Percentiles rank a stretch among this genome's conserved stretches.
phyloP scores from a whole-genome alignment of 768 basidiomycete species.

The Sarcomyxa edulis region DNA sequence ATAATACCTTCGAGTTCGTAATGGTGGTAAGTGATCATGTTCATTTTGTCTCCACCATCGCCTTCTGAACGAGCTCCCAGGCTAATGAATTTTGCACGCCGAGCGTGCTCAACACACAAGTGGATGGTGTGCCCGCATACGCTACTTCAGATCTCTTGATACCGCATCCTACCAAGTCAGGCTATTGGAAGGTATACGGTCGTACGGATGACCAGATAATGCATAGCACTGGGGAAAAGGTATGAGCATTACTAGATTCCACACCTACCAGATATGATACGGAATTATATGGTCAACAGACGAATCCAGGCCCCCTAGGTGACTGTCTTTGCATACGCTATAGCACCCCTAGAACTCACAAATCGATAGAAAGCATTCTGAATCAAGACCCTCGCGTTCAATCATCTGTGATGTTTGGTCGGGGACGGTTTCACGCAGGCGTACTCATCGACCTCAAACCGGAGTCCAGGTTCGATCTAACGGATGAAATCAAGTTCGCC shows the following conservation, averaged over 20 bases:
- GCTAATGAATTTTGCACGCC: conserved; percentile 14
- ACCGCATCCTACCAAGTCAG: conserved; percentile 35
- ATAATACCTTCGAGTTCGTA: conserved; percentile 30
- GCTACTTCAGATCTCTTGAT: conserved; percentile 37
- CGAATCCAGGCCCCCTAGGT: conserved; percentile 29
- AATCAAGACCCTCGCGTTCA: conserved; percentile 19
- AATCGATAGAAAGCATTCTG: conserved; percentile 29
- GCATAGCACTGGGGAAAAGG: conserved; percentile 31
- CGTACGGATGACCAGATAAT: conserved; percentile 36
- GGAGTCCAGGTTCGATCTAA: conserved; percentile 15
- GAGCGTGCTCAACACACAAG: conserved; percentile 24
- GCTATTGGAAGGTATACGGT: conserved; percentile 32
- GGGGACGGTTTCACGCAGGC: conserved; percentile 26
- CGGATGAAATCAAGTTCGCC: conserved; percentile 10
- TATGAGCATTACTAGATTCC: conserved; percentile 7
- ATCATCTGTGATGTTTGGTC: conserved; percentile 28
- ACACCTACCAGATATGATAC: background rate
- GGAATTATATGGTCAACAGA: conserved; percentile 11
- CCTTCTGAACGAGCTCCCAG: conserved; percentile 1
- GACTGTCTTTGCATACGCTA: conserved; percentile 12
- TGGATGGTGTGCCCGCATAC: conserved; percentile 32
- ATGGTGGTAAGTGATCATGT: conserved; percentile 29
- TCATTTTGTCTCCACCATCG: background rate
- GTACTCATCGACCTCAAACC: conserved; percentile 26
- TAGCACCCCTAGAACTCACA: conserved; percentile 7